Base-by-base conservation (phyloP, 495 filamentous ascomycete species). In the Darksidea phi region DNA sequence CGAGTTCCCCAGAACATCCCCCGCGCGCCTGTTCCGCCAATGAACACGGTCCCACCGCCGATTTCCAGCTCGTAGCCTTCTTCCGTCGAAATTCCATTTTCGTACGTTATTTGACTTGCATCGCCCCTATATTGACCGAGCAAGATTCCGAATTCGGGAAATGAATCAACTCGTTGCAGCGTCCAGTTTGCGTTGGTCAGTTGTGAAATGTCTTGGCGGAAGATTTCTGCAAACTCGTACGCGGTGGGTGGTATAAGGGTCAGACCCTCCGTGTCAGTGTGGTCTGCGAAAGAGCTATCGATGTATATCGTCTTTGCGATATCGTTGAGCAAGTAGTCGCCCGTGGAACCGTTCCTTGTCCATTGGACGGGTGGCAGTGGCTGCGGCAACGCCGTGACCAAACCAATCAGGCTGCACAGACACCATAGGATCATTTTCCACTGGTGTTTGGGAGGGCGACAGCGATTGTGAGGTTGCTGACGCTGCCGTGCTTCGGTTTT, bases 1-100 rank as follows among this genome's bases (percentile, higher is more conserved):
- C 81, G 72, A 6, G 81, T 82, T 46, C 79, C 81, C 81, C 80
- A 83, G 73, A 76, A 84, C 65, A 80, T 77, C 6, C 81, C 81
- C 46, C 80, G 70, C 7, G 79, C 71, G 0, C 81, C 80, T 6
- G 77, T 74, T 6, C 81, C 80, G 25, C 57, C 45, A 45, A 83
- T 77, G 10, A 49, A 70, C 0, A 80, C 61, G n/a, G 61, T 61
- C 4, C 67, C 57, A 6, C 57, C 18, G 6, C 63, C 53, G 6
- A 80, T 58, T 21, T 68, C 51, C 10, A 84, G 53, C 21, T 72
- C 69, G 50, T 82, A 84, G 11, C 75, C 80, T 65, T 84, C 81
- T 48, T 79, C 75, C 0, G 75, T 80, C 12, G 61, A 15, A 0
- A 54, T 54, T 0, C 79, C 79, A 64, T 77, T 75, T 46, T 83